Conservation (phyloP, 2,329 filamentous ascomycete species). For the Raffaelea ambrosiae region DNA sequence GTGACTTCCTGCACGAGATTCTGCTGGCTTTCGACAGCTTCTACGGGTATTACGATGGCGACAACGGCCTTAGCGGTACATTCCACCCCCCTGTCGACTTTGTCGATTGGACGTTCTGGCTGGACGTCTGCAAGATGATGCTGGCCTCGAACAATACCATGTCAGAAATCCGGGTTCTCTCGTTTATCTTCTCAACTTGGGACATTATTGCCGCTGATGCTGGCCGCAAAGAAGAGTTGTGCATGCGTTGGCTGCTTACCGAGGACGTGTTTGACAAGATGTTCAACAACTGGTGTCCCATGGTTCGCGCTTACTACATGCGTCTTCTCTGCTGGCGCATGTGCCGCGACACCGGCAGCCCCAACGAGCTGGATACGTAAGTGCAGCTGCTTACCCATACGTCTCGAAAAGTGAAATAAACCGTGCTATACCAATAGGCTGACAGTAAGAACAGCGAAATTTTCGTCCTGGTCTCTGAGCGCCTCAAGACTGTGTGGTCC, state of each 20-base stretch:
- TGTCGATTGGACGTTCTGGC: conserved; percentile 78
- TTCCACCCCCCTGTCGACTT: conserved; percentile 26
- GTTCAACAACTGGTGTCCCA: conserved; percentile 92
- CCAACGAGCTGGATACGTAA: conserved; percentile 59
- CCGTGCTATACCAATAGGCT: neutral
- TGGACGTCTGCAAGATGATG: conserved; percentile 70
- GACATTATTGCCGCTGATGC: conserved; percentile 58
- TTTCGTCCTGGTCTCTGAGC: conserved; percentile 56
- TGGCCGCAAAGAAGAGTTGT: conserved; percentile 60
- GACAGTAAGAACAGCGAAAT: conserved; percentile 50
- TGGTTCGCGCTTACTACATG: conserved; percentile 91
- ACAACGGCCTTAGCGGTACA: conserved; percentile 3
- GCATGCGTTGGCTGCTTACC: conserved; percentile 65
- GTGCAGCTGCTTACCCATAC: conserved; percentile 28
- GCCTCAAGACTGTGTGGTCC: conserved; percentile 66
- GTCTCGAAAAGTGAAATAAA: too few relatives aligned
- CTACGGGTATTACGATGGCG: conserved; percentile 25
- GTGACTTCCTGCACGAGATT: conserved; percentile 81
- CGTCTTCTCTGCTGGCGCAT: conserved; percentile 84
- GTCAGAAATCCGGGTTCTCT: conserved; percentile 77
- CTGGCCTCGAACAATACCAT: conserved; percentile 78
- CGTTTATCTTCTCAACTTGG: conserved; percentile 77
- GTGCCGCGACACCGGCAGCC: conserved; percentile 63
- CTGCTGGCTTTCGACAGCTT: conserved; percentile 52
- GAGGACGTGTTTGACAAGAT: conserved; percentile 69